Conservation (phyloP, 2,329 filamentous ascomycete species). For the Hymenoscyphus repandus region DNA sequence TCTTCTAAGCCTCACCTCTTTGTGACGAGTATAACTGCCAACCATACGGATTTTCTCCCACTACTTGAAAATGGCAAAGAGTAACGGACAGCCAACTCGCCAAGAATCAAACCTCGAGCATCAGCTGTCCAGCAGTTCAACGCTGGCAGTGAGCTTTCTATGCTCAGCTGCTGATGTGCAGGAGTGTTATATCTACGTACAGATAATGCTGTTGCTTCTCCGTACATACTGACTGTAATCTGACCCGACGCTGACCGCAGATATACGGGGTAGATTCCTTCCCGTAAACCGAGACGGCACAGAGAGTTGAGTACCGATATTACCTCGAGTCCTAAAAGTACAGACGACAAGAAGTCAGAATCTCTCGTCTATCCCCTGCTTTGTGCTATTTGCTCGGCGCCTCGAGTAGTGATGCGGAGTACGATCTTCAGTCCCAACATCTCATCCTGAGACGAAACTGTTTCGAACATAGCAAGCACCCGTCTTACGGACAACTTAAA, state of each 20-base stretch:
- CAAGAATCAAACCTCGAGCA: too few species aligned
- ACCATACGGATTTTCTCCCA: too few species aligned
- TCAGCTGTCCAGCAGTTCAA: too few species aligned
- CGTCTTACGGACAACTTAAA: too few species aligned
- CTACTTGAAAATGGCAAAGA: too few species aligned
- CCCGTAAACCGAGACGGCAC: neutral
- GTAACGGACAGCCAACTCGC: too few species aligned
- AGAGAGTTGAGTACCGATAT: neutral
- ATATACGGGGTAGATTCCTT: neutral
- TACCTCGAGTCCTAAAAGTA: neutral
- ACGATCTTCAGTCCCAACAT: neutral
- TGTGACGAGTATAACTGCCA: neutral
- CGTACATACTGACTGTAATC: neutral
- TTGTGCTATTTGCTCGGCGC: neutral
- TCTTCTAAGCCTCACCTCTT: neutral
- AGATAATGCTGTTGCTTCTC: neutral
- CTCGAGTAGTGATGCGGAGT: neutral
- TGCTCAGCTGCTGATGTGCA: neutral
- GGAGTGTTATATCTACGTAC: neutral
- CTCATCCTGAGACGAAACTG: slow-evolving; percentile 20
- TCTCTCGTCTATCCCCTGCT: neutral
- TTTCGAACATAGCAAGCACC: slow-evolving; percentile 13
- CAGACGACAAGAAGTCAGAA: neutral
- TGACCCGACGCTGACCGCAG: slow-evolving; percentile 4
- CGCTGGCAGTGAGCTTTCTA: too few species aligned